Evolutionary conservation across 208 protist genomes (phyloP), one percentile per base, ranked within the genome.

Genomic region (Wallacemonas rigidus): DNA sequence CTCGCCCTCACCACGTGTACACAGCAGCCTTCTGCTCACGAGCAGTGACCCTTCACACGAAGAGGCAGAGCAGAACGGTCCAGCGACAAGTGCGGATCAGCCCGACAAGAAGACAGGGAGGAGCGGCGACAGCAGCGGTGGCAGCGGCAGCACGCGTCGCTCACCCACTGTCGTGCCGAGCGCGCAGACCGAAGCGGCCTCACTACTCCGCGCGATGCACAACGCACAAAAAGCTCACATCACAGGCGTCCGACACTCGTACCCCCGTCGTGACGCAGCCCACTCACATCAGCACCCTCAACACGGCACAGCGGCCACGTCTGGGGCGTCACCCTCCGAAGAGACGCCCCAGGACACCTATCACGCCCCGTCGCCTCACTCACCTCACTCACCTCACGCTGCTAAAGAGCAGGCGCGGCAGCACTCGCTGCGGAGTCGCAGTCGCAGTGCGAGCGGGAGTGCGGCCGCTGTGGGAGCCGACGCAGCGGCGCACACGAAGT

Each of bases 21-120:
- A 65, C 60, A 65, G 60, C 60, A 65, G 60, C 41, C 41, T 65
- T 0, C 40, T 65, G 5, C 60, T 65, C 11, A 65, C 60, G 11
- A 65, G 60, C 60, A 65, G 60, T 17, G 60, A 65, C 26, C 60
- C 60, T 8, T 65, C 60, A 6, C 60, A 65, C 14, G 60, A 65
- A 41, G 60, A 48, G 4, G 14, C 38, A 1, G 40, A 9, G 41
- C 38, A 45, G 26, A 26, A 26, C 26, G 26, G 26, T 26, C 26
- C 26, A 26, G 26, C 26, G 26, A 26, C 60, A 9, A 41, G 14
- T 8, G 5, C 56, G 35, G 3, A 6, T n/a, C 51, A 5, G 5
- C 51, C 15, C 8, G 26, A 56, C 8, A 41, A 7, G 15, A 26
- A 4, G 50, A 5, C 60, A 5, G 15, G 41, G 7, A 65, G 60